phyloP scores from a whole-genome alignment of 1,284 basidiomycete species.

The Leccinum proximum region DNA sequence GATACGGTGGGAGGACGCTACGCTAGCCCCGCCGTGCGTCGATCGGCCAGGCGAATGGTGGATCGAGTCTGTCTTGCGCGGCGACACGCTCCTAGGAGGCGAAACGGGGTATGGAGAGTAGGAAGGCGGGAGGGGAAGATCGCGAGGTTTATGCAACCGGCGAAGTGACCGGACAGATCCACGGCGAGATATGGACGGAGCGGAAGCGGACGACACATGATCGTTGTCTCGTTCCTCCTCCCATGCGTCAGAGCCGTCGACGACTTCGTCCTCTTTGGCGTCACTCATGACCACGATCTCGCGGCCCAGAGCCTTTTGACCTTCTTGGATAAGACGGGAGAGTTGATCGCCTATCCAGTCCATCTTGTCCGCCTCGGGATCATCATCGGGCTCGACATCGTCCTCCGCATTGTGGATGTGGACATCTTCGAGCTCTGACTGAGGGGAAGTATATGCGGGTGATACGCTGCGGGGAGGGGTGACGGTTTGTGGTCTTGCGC shows the following conservation, averaged over 20 bases:
- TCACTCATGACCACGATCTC: conserved; percentile 76
- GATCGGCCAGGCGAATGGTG: conserved; percentile 19
- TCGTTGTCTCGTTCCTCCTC: conserved; percentile 45
- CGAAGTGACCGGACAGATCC: conserved; percentile 29
- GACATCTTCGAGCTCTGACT: conserved; percentile 39
- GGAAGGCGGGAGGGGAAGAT: conserved; percentile 28
- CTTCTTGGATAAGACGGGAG: conserved; percentile 65
- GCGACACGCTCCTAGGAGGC: conserved; percentile 29
- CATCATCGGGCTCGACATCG: conserved; percentile 20
- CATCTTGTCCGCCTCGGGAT: conserved; percentile 47
- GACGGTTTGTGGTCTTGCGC: conserved; percentile 22
- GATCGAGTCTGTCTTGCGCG: conserved; percentile 26
- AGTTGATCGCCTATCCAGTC: conserved; percentile 73
- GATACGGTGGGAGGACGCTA: conserved; percentile 15
- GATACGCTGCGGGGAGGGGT: conserved; percentile 29
- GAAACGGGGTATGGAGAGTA: conserved; percentile 26
- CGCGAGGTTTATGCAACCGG: conserved; percentile 28
- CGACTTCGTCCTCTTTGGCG: conserved; percentile 64
- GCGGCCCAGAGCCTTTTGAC: conserved; percentile 63
- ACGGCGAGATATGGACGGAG: conserved; percentile 23
- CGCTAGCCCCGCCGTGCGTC: conserved; percentile 12
- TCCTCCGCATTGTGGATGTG: conserved; percentile 13
- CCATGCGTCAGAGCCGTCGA: conserved; percentile 71
- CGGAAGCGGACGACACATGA: conserved; percentile 8
- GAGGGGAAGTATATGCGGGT: conserved; percentile 25